Base-by-base conservation (phyloP, 2,329 filamentous ascomycete species). In the Penicillium verrucosum region DNA sequence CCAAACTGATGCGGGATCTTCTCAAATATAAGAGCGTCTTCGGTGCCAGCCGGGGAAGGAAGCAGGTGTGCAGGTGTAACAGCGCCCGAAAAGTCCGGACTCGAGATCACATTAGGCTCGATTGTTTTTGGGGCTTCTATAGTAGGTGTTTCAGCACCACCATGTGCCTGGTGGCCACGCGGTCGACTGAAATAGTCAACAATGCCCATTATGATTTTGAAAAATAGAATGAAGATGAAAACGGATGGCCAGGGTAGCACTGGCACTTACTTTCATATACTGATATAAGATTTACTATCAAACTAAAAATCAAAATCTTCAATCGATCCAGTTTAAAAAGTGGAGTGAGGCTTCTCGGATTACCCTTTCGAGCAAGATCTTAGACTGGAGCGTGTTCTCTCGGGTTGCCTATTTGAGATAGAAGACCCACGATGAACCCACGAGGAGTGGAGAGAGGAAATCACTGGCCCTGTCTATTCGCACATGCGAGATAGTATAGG, bases 1-100 rank as follows among this genome's bases (percentile, higher is more conserved):
- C 73, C 73, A 29, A 74, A 66, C 38, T 74, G 70, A 23, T 65
- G 45, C 4, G 60, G 61, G 18, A 64, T 38, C 48, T 61, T 65
- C 32, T 65, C 65, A n/a, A 69, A 52, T 1, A 58, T 52, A 10
- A 65, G 44, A 10, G 59, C 46, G n/a, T 62, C 57, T 12, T 67
- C 57, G 18, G 58, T 65, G 1, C 59, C 65, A 21, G 51, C 57
- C 3, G 63, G 59, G 1, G 66, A 66, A 4, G 51, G 45, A 9
- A 66, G 29, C 14, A 57, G 58, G 5, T 57, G 57, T 2, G 62
- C 59, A 30, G 61, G 52, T 12, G 63, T 58, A 4, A 55, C 60
- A 27, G 47, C 45, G 16, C 56, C 54, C 4, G 58, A 55, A 14
- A 55, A 59, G 8, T 60, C 57, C 4, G 53, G 51, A 16, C 51